These are phyloP conservation scores for Fusarium algeriense DNA, from an alignment of 2,329 filamentous ascomycete species.

Conservation along the genomic window DNA sequence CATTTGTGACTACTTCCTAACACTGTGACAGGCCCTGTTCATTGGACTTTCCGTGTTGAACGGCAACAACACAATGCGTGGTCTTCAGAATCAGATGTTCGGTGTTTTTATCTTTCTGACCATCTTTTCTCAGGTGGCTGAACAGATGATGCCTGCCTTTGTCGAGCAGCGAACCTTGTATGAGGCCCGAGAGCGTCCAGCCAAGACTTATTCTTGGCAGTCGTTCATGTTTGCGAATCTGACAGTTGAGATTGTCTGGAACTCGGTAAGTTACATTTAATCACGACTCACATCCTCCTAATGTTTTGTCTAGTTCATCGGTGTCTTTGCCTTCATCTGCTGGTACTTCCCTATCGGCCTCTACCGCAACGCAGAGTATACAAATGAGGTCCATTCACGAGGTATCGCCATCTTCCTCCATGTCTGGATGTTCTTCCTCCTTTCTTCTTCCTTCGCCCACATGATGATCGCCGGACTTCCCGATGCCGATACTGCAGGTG, in stretches of 20 bases:
- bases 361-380: slow-evolving; percentile 67
- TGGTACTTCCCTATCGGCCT: slow-evolving; percentile 78
- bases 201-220: slow-evolving; percentile 76
- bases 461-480: slow-evolving; percentile 75
- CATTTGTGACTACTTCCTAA: accelerated
- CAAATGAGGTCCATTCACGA: slow-evolving; percentile 60
- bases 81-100: slow-evolving; percentile 79
- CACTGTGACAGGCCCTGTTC: slow-evolving; percentile 59
- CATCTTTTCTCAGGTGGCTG: slow-evolving; percentile 74
- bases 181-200: slow-evolving; percentile 75
- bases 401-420: slow-evolving; percentile 74
- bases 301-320: slow-evolving; percentile 14
- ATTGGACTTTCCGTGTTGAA: slow-evolving; percentile 78
- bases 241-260: slow-evolving; percentile 75
- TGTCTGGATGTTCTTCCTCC: slow-evolving; percentile 72
- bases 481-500: slow-evolving; percentile 72
- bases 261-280: slow-evolving; percentile 62
- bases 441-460: slow-evolving; percentile 73
- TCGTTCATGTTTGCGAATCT: slow-evolving; percentile 73
- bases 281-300: accelerated
- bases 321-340: slow-evolving; percentile 69
- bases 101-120: slow-evolving; percentile 77
- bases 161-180: slow-evolving; percentile 76
- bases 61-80: slow-evolving; percentile 69
- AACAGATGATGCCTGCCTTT: slow-evolving; percentile 78